Evolutionary conservation across 352 stramenopile species (phyloP), one percentile per base, ranked within the genome.

Genomic region (Phytophthora megakarya): DNA sequence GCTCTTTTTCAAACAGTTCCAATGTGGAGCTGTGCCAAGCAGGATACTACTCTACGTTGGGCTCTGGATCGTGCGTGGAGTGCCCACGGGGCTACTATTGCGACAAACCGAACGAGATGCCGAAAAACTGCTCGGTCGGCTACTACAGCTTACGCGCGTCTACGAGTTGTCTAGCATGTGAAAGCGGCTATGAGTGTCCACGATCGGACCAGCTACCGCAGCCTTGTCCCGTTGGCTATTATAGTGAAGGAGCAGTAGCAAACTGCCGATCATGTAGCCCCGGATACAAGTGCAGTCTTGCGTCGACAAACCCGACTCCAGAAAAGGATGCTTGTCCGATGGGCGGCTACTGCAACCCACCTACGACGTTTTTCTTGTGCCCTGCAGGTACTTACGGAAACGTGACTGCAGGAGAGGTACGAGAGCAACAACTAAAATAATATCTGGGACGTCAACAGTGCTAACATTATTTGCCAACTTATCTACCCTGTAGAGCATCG

Each of bases 331-430:
- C 89, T n/a, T 98, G 90, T 49, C 85, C 86, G 0, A 90, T 96
- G 66, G 91, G 90, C 3, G 88, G 86, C 7, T 97, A 96, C 45
- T 97, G 90, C 62, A 96, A 95, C 54, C 88, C 89, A 18, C 55
- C 91, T 1, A 91, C 76, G 7, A 95, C 78, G 0, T 93, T 94
- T 43, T 93, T 93, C 52, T 61, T 85, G 43, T 98, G 92, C 61
- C 92, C 92, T 2, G 73, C 81, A 32, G 92, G 92, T 5, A 97
- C 89, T 0, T 95, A 87, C 50, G 91, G 91, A 16, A 96, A 95
- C 42, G 74, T 84, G 11, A 94, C 82, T 11, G 87, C 82, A 19
- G 86, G 87, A 43, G 70, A 92, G 75, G 85, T 92, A 70, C 13
- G 66, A 33, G 16, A 3, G 21, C n/a, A 25, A 26, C 10, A 18